These are phyloP conservation scores for Pestalotiopsis sp. DNA, from an alignment of 2,329 filamentous ascomycete species.

Conservation along the genomic window DNA sequence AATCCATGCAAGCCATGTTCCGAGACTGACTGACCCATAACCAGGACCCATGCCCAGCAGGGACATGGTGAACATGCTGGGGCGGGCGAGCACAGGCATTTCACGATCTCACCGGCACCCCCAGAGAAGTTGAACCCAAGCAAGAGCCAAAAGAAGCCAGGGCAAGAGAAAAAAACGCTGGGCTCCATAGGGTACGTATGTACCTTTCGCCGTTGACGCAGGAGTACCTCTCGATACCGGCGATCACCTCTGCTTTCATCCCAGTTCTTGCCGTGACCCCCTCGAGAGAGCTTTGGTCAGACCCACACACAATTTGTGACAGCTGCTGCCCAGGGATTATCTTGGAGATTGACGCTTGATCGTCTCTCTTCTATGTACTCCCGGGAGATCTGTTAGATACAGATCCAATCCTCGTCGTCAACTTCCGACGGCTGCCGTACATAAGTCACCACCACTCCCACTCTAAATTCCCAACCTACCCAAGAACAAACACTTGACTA, in stretches of 20 bases:
- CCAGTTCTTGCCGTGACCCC: conserved; percentile 37
- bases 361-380: conserved; percentile 43
- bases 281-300: conserved; percentile 26
- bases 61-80: conserved; percentile 26
- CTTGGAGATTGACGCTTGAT: conserved; percentile 52
- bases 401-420: conserved; percentile 38
- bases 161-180: conserved; percentile 17
- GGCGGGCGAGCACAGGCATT: conserved; percentile 23
- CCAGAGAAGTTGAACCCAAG: conserved; percentile 34
- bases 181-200: conserved; percentile 31
- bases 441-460: conserved; percentile 43
- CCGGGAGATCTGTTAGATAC: conserved; percentile 51
- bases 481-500: conserved; percentile 17
- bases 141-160: conserved; percentile 29
- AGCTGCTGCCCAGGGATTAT: conserved; percentile 50
- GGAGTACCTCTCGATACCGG: conserved; percentile 34
- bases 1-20: conserved; percentile 14
- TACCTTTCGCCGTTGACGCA: conserved; percentile 27
- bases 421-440: conserved; percentile 38
- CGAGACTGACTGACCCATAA: conserved; percentile 11
- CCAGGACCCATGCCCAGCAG: conserved; percentile 20
- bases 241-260: conserved; percentile 38
- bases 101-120: conserved; percentile 34
- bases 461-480: conserved; percentile 15
- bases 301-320: conserved; percentile 58